Base-by-base conservation (phyloP, 225 moss, liverwort and hornwort species). In the Thuidium tamariscinum region DNA sequence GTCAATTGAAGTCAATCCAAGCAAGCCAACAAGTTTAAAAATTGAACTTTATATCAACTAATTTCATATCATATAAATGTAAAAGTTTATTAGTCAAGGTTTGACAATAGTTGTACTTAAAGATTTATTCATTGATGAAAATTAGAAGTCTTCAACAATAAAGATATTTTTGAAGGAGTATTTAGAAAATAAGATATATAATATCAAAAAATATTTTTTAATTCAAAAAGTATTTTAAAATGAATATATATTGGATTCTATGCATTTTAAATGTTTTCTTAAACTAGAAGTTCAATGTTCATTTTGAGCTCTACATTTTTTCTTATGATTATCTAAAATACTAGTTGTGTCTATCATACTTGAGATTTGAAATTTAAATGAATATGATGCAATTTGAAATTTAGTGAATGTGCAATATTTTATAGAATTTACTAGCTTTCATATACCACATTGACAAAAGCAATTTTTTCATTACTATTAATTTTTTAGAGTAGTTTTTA, bases 261-360 rank as follows among this genome's bases (percentile, higher is more conserved):
- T 1, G 10, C 14, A 13, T 32, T 61, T 30, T 32, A 1, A 60
- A 14, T 4, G 6, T 30, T 30, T 14, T 61, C 0, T 30, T 6
- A 4, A 61, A 60, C 15, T 32, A 29, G 7, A 81, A 2, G 8
- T 16, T n/a, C 5, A 66, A 51, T 26, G 16, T 51, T 81, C 27
- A 32, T 3, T 44, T 9, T 1, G 9, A 55, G 1, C 1, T 61
- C 5, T 21, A 15, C 13, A 13, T 41, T 61, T 32, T 1, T 0
- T 1, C 13, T 41, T 14, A 32, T 15, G 2, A 61, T 44, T 78
- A 17, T 39, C 8, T 19, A 78, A n/a, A 22, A 20, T 0, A 34
- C 1, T 74, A 34, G 1, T 0, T 13, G 0, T 52, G n/a, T 5
- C 3, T 51, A 13, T n/a, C 1, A n/a, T 52, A 22, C 32, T 74